Evolutionary conservation across 2,329 filamentous ascomycete genomes (phyloP), one percentile per base, ranked within the genome.

Genomic region (Sarocladiaceae sp.): DNA sequence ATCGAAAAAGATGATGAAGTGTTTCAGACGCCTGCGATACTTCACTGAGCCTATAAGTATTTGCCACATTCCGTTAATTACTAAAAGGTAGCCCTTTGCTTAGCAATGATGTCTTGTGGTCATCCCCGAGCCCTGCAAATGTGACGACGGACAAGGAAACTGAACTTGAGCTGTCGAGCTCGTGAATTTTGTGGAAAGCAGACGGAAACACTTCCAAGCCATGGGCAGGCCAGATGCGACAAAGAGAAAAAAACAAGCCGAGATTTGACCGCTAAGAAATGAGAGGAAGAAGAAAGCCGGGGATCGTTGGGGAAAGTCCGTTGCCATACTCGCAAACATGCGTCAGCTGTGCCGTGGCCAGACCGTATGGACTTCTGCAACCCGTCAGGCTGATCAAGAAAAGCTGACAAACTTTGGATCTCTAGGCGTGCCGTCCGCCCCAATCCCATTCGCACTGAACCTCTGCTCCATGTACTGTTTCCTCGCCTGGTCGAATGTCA

Each of bases 321-420:
- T n/a, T n/a, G n/a, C n/a, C n/a, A n/a, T n/a, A n/a, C n/a, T n/a
- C n/a, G n/a, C n/a, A n/a, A n/a, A n/a, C n/a, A n/a, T n/a, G n/a
- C n/a, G n/a, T n/a, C n/a, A n/a, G n/a, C n/a, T n/a, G n/a, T n/a
- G n/a, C n/a, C n/a, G n/a, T n/a, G n/a, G n/a, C n/a, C n/a, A n/a
- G 9, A 15, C 33, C 41, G 11, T 11, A 37, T 33, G 19, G 12
- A 23, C 13, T 33, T 6, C 31, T 6, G 13, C 31, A 33, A 33
- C n/a, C 13, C 6, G 6, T n/a, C 31, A 6, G 12, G 13, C 6
- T n/a, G 16, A 6, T 62, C 51, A 68, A 35, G 66, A 69, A 66
- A 97, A 97, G 60, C 87, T 94, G 48, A 97, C 89, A 60, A 95
- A 95, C 70, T 96, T 96, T 50, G 90, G 89, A 69, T 97, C 91